These are phyloP conservation scores for Phytophthora colocasiae DNA, from an alignment of 352 stramenopile species.

Conservation along the genomic window DNA sequence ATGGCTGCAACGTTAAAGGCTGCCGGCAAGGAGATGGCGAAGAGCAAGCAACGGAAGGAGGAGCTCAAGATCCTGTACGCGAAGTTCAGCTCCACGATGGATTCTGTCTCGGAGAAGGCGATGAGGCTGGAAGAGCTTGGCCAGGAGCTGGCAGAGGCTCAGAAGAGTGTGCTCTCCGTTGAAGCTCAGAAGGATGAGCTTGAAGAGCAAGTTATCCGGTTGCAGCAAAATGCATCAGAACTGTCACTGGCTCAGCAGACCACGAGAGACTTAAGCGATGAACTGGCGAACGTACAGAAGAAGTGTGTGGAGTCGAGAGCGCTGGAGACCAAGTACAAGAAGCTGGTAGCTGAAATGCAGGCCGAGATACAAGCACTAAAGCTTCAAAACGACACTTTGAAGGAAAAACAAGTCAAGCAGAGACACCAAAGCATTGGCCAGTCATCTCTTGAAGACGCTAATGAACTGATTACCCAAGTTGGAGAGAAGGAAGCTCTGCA, in stretches of 20 bases:
- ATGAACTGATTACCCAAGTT: constrained; percentile 27
- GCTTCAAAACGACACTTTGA: constrained; percentile 35
- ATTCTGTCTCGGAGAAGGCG: constrained; percentile 41
- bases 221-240: constrained; percentile 32
- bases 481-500: constrained; percentile 57
- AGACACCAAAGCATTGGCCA: constrained; percentile 27
- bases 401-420: constrained; percentile 7
- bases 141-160: constrained; percentile 24
- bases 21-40: constrained; percentile 22
- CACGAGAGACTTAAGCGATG: constrained; percentile 21
- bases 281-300: constrained; percentile 31
- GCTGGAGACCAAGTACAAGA: constrained; percentile 15
- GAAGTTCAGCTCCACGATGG: constrained; percentile 45
- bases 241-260: constrained; percentile 19
- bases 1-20: constrained; percentile 12
- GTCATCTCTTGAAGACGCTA: constrained; percentile 10
- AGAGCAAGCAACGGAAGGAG: constrained; percentile 30
- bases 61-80: constrained; percentile 45
- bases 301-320: constrained; percentile 33
- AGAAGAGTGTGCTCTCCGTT: constrained; percentile 1
- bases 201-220: constrained; percentile 29
- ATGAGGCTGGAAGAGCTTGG: constrained; percentile 51
- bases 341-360: constrained; percentile 22
- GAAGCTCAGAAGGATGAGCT: constrained; percentile 22
- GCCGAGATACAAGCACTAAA: constrained; percentile 28